phyloP scores from a whole-genome alignment of 176 grass and related monocot genomes.

The Aegilops umbellulata region DNA sequence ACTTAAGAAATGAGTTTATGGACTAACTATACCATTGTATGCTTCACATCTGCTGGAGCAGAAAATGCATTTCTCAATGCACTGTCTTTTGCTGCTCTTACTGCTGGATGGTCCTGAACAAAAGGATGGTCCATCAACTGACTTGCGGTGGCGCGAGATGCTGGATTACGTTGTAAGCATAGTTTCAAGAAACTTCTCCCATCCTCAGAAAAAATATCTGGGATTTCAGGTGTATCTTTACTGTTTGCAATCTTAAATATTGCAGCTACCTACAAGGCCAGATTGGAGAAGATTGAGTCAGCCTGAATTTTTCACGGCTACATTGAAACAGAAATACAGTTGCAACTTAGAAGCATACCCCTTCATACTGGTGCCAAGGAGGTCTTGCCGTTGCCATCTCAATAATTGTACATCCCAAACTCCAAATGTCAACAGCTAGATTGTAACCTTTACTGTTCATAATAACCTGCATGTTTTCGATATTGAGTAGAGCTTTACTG shows the following conservation, averaged over 20 bases:
- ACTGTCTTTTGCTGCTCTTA: slow-evolving; percentile 51
- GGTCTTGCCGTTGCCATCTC: slow-evolving; percentile 96
- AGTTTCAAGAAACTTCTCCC: slow-evolving; percentile 73
- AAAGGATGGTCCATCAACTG: slow-evolving; percentile 87
- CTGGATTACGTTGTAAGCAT: slow-evolving; percentile 80
- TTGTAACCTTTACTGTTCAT: slow-evolving; percentile 86
- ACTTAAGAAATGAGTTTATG: neutral
- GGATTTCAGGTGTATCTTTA: slow-evolving; percentile 95
- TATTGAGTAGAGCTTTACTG: neutral
- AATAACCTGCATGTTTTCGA: slow-evolving; percentile 62
- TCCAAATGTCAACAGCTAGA: slow-evolving; percentile 96
- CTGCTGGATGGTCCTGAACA: slow-evolving; percentile 70
- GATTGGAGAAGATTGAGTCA: slow-evolving; percentile 11
- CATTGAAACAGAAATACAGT: slow-evolving; percentile 39
- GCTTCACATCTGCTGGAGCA: slow-evolving; percentile 36
- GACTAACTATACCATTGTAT: slow-evolving; percentile 33
- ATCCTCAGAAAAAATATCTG: slow-evolving; percentile 66
- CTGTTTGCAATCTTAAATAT: slow-evolving; percentile 99
- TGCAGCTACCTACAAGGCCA: slow-evolving; percentile 77
- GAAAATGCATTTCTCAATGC: slow-evolving; percentile 35
- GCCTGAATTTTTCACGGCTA: neutral
- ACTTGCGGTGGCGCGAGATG: slow-evolving; percentile 59
- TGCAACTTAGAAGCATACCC: slow-evolving; percentile 58
- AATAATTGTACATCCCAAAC: slow-evolving; percentile 93
- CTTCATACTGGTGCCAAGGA: slow-evolving; percentile 93